Evolutionary conservation across 169 alveolate genomes (phyloP).

Genomic region (Theileria orientalis): DNA sequence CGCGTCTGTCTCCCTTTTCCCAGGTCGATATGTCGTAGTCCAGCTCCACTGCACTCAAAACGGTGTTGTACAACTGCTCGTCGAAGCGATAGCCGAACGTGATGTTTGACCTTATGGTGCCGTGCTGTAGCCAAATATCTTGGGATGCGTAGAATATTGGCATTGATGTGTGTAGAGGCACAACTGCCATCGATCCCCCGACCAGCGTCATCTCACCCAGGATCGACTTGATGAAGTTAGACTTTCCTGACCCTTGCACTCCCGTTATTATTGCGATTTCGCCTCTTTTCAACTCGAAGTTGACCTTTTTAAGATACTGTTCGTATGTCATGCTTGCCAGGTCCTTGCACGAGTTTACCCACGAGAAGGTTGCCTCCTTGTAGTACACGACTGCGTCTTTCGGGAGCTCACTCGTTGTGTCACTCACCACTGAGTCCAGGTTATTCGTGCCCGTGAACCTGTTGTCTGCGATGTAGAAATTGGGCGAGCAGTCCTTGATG

Average conservation of each 20-base stretch:
- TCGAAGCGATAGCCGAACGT: constrained; percentile 33
- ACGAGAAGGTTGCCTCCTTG: constrained; percentile 35
- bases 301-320: neutral
- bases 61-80: neutral
- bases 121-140: constrained; percentile 50
- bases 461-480: constrained; percentile 21
- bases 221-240: neutral
- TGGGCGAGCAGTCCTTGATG: constrained; percentile 40
- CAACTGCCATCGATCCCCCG: constrained; percentile 56
- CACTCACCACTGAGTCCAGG: neutral
- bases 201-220: constrained; percentile 38
- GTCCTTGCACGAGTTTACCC: constrained; percentile 5
- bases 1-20: constrained; percentile 54
- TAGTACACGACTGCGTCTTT: constrained; percentile 22
- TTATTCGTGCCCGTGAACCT: neutral
- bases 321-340: constrained; percentile 7
- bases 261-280: constrained; percentile 34
- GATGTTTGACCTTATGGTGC: constrained; percentile 39
- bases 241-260: constrained; percentile 46
- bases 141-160: constrained; percentile 61
- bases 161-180: constrained; percentile 50
- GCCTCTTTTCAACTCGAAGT: neutral
- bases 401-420: neutral
- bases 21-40: constrained; percentile 34
- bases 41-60: constrained; percentile 3